Evolutionary conservation across 2,329 filamentous ascomycete genomes (phyloP), one percentile per base, ranked within the genome.

Genomic region (Aspergillus tubingensis): DNA sequence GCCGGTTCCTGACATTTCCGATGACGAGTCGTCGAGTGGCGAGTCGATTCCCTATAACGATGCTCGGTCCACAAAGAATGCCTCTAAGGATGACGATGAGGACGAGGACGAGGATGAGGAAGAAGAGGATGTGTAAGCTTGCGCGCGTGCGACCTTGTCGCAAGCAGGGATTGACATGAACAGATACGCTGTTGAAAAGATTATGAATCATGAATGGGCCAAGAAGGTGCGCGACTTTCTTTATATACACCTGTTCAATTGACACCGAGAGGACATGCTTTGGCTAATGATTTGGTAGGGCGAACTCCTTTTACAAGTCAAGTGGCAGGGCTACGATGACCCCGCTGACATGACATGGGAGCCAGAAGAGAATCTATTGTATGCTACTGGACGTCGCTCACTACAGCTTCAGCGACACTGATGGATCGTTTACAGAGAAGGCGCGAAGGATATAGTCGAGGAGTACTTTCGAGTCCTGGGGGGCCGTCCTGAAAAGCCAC

Each of bases 271-370:
- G 38, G 23, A 41, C 27, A n/a, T 17, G 30, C 15, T 41, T 21
- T 63, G 17, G 59, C 67, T 74, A 55, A 71, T 54, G n/a, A 54
- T 58, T 55, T 11, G 56, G 44, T 44, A 80, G 77, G 74, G 73
- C 36, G 68, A 67, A 17, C 68, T 81, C 23, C 60, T 74, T 38
- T 73, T 80, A 19, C 64, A 73, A 7, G 78, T 82, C 30, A 82
- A 82, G 65, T 82, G 80, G 80, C 77, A 77, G 62, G 79, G 78
- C 5, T 82, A 80, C 55, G 72, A 78, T 2, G 68, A 77, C 5
- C 72, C 74, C 2, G 64, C 68, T n/a, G 79, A 82, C 50, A 71
- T 75, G 55, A 82, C 80, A 2, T 68, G 75, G 67, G 80, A 82
- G 60, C 79, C 79, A 1, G 79, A 82, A 65, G 74, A 76, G 6